Percentiles rank a stretch among this genome's conserved stretches.
These are phyloP conservation scores for Citrullus colocynthis DNA, from an alignment of 306 rosid genomes.

Conservation along the genomic window DNA sequence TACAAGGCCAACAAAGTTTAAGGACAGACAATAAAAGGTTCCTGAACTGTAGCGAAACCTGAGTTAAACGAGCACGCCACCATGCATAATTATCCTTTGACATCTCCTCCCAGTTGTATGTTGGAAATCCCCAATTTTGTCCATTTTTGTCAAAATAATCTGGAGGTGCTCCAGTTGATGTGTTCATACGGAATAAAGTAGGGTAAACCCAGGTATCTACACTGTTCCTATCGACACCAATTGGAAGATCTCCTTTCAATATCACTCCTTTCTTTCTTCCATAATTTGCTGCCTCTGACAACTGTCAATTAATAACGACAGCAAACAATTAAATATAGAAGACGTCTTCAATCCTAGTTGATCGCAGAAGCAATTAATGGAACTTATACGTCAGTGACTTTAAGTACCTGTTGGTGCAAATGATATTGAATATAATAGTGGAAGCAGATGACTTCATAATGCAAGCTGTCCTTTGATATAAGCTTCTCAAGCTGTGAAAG, in stretches of 20 bases:
- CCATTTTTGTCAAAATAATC: constrained; percentile 98
- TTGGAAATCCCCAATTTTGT: constrained; percentile 99
- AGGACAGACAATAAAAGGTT: constrained; percentile 8
- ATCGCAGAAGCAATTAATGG: constrained; percentile 7
- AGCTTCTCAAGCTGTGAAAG: constrained; percentile 83
- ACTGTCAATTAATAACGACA: constrained; percentile 26
- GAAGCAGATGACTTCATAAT: constrained; percentile 65
- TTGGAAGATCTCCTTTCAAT: constrained; percentile 95
- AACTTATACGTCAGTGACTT: constrained; percentile 4
- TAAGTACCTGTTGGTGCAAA: constrained; percentile 73
- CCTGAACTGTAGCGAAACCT: constrained; percentile 33
- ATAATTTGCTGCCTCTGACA: constrained; percentile 75
- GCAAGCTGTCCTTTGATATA: constrained; percentile 65
- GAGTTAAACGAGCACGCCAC: constrained; percentile 92
- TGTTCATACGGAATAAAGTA: constrained; percentile 84
- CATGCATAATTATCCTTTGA: constrained; percentile 87
- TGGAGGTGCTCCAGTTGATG: constrained; percentile 96
- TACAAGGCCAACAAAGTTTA: constrained; percentile 1
- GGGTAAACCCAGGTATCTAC: constrained; percentile 98
- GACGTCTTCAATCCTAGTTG: not conserved
- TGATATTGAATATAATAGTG: constrained; percentile 86
- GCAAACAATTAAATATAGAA: not conserved
- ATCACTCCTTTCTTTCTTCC: constrained; percentile 82
- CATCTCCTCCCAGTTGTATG: constrained; percentile 99
- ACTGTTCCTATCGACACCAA: constrained; percentile 91